Evolutionary conservation across 2,329 filamentous ascomycete species (phyloP).

Genomic region (Cladosporium cucumerinum): DNA sequence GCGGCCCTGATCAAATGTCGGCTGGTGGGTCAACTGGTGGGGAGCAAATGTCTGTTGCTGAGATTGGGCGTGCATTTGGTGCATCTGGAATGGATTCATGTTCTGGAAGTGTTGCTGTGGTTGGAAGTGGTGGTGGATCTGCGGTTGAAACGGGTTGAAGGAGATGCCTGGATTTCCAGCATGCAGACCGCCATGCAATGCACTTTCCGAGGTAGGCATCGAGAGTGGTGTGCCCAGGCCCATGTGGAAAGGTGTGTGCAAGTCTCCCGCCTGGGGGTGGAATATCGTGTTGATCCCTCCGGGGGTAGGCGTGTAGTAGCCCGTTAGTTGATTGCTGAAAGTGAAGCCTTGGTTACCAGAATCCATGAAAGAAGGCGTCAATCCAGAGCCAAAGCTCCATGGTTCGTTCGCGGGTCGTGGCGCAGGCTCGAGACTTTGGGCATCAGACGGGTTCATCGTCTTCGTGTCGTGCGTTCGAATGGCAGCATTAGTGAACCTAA

Average conservation of each 20-base stretch:
- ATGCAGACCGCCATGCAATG: slow-evolving; percentile 63
- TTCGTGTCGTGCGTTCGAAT: slow-evolving; percentile 17
- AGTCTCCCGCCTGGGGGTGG: slow-evolving; percentile 77
- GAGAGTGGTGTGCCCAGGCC: slow-evolving; percentile 79
- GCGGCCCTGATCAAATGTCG: slow-evolving; percentile 68
- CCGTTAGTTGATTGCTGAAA: slow-evolving; percentile 75
- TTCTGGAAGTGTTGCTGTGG: slow-evolving; percentile 52
- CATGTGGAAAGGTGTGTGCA: slow-evolving; percentile 77
- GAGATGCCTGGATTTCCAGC: slow-evolving; percentile 56
- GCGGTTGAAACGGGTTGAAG: slow-evolving; percentile 64
- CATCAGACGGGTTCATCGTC: slow-evolving; percentile 23
- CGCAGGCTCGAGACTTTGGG: slow-evolving; percentile 79
- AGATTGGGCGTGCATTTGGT: slow-evolving; percentile 35
- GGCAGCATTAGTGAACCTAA: not conserved
- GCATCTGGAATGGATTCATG: slow-evolving; percentile 67
- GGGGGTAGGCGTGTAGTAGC: slow-evolving; percentile 85
- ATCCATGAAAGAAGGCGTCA: slow-evolving; percentile 86
- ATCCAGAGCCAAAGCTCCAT: slow-evolving; percentile 59
- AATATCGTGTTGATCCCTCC: slow-evolving; percentile 77
- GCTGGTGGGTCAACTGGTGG: slow-evolving; percentile 75
- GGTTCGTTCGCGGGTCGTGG: slow-evolving; percentile 75
- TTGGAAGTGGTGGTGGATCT: slow-evolving; percentile 58
- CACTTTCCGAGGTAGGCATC: slow-evolving; percentile 67
- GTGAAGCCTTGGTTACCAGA: slow-evolving; percentile 78
- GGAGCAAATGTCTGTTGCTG: slow-evolving; percentile 62